These are phyloP conservation scores for Epichloe typhina DNA, from an alignment of 2,329 filamentous ascomycete species.

Conservation along the genomic window DNA sequence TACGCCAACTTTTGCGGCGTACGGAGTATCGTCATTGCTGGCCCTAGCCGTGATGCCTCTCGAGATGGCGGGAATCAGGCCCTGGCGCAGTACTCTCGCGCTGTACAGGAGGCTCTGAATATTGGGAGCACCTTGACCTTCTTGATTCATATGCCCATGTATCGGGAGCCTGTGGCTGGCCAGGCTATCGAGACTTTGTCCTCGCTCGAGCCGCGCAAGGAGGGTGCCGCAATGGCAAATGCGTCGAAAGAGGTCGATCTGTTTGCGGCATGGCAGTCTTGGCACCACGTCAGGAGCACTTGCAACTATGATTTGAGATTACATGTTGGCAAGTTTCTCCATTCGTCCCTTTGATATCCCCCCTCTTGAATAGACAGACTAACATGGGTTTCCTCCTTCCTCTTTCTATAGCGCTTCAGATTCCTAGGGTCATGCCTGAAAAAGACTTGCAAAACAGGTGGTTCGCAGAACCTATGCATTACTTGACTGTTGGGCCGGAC, in stretches of 20 bases:
- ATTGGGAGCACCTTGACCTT: conserved; percentile 67
- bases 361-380: neutral
- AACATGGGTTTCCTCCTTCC: neutral
- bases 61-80: conserved; percentile 35
- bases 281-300: conserved; percentile 73
- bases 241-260: conserved; percentile 44
- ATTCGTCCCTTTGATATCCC: neutral
- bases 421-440: conserved; percentile 46
- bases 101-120: conserved; percentile 65
- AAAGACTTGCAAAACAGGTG: conserved; percentile 50
- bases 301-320: conserved; percentile 78
- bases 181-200: conserved; percentile 40
- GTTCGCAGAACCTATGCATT: conserved; percentile 56
- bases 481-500: conserved; percentile 39
- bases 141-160: conserved; percentile 73
- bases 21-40: conserved; percentile 67
- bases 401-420: conserved; percentile 32
- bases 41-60: conserved; percentile 53
- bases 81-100: conserved; percentile 69
- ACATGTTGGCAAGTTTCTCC: conserved; percentile 58
- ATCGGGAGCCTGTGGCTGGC: conserved; percentile 52
- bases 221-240: conserved; percentile 12
- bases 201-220: conserved; percentile 20
- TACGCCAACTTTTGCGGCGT: conserved; percentile 95
- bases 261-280: conserved; percentile 82